Evolutionary conservation across 331 rosid genomes (phyloP), one percentile per base, ranked within the genome.

Genomic region (Phaseolus coccineus): DNA sequence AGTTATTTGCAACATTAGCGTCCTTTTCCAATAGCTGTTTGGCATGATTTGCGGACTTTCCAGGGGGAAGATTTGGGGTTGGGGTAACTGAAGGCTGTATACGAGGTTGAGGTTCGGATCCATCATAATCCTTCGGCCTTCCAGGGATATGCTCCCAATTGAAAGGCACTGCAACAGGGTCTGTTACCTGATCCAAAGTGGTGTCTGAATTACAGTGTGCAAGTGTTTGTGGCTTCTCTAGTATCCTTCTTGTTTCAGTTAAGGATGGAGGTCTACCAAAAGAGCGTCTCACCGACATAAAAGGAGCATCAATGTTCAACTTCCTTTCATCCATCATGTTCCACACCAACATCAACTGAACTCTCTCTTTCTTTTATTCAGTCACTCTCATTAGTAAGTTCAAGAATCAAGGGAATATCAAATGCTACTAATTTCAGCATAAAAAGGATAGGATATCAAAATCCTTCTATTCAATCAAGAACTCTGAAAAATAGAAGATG

Each of bases 131-230:
- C 82, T 94, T 94, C 6, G 91, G 27, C 73, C 48, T 87, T 79
- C 98, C 97, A 8, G 97, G 95, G 73, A 88, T 88, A 57, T 88
- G 88, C 83, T 95, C 97, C 98, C 98, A 95, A 9, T 81, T 59
- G 77, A 95, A 95, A 77, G 99, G 96, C 82, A 91, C 93, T 0
- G 96, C 91, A 16, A 89, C 99, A 40, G 94, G 93, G 84, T 95
- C 90, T 22, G 96, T 91, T 13, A 93, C 93, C 77, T 86, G 98
- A 77, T 91, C 94, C 84, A 84, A 55, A 63, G 40, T 85, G 46
- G 71, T 84, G 42, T 86, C 87, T 48, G 93, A 69, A 50, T 74
- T 84, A 67, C 64, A 31, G 70, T 53, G 31, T 27, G 89, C 83
- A 81, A 80, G 84, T 19, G 81, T 69, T 52, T 77, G 61, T 63